phyloP scores from a whole-genome alignment of 2,329 filamentous ascomycete genomes.

The Periconia macrospinosa region DNA sequence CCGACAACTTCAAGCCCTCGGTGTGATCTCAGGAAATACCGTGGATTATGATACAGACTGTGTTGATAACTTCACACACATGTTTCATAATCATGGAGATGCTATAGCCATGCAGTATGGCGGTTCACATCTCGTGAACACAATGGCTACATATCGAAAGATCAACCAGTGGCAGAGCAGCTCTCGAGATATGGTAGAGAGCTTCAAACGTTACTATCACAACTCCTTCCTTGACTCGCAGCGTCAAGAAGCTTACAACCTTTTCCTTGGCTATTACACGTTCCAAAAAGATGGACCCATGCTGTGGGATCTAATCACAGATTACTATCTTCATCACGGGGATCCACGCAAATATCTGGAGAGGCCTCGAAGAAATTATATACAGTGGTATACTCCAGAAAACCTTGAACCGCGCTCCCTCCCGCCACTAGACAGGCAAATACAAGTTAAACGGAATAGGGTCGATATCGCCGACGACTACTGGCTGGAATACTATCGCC shows the following conservation, averaged over 20 bases:
- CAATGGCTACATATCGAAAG: conserved; percentile 98
- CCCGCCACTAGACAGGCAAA: conserved; percentile 47
- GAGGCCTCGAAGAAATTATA: conserved; percentile 70
- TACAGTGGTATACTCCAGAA: conserved; percentile 81
- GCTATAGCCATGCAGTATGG: conserved; percentile 98
- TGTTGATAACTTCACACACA: conserved; percentile 93
- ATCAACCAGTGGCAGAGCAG: conserved; percentile 99
- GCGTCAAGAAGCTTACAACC: conserved; percentile 94
- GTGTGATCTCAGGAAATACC: conserved; percentile 75
- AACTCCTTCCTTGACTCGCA: conserved; percentile 98
- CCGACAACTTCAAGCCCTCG: conserved; percentile 87
- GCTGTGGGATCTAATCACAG: conserved; percentile 93
- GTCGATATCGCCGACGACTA: conserved; percentile 82
- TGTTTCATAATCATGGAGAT: conserved; percentile 96
- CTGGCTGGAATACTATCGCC: conserved; percentile 96
- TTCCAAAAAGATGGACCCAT: conserved; percentile 86
- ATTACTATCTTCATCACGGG: conserved; percentile 94
- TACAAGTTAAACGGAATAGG: conserved; percentile 20
- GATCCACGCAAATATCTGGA: conserved; percentile 75
- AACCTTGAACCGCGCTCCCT: conserved; percentile 67
- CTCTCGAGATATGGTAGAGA: conserved; percentile 98
- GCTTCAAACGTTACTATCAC: conserved; percentile 98
- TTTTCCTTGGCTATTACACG: conserved; percentile 95
- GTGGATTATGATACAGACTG: conserved; percentile 95
- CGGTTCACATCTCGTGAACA: conserved; percentile 96